Conservation (phyloP, 169 alveolate genomes). For the Eimeria maxima region DNA sequence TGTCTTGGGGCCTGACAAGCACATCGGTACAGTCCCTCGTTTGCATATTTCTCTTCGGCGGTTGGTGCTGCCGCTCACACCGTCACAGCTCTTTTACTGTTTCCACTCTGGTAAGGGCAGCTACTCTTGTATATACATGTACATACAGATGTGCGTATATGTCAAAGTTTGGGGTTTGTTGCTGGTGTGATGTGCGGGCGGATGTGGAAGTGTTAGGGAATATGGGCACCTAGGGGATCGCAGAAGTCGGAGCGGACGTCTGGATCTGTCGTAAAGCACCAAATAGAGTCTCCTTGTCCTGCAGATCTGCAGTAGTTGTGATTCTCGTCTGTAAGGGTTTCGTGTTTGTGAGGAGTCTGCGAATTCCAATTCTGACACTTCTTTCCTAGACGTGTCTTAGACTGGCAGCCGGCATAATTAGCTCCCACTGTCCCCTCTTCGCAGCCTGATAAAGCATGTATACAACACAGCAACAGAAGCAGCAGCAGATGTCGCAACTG, state of each 20-base stretch:
- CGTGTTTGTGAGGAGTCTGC: constrained; percentile 73
- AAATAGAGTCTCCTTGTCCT: constrained; percentile 3
- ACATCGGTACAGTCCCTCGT: too few species aligned
- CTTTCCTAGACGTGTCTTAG: constrained; percentile 57
- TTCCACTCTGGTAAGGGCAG: too few species aligned
- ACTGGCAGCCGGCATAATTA: constrained; percentile 72
- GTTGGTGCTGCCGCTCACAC: not conserved
- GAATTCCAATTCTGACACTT: constrained; percentile 56
- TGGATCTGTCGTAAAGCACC: constrained; percentile 79
- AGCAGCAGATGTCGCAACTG: not conserved
- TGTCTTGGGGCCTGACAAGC: constrained; percentile 12
- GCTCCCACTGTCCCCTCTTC: not conserved
- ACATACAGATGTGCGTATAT: not conserved
- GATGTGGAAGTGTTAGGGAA: not conserved
- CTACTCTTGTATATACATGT: too few species aligned
- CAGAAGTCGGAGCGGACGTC: constrained; percentile 72
- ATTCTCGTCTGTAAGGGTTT: not conserved
- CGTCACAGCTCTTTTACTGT: not conserved
- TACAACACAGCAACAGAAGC: not conserved
- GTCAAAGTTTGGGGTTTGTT: not conserved
- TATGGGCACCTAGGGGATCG: constrained; percentile 70
- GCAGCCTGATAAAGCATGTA: not conserved
- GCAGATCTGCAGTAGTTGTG: constrained; percentile 79
- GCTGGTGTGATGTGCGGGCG: not conserved
- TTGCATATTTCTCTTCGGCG: not conserved